phyloP scores from a whole-genome alignment of 345 rosid species.

The Anastatica hierochuntica region DNA sequence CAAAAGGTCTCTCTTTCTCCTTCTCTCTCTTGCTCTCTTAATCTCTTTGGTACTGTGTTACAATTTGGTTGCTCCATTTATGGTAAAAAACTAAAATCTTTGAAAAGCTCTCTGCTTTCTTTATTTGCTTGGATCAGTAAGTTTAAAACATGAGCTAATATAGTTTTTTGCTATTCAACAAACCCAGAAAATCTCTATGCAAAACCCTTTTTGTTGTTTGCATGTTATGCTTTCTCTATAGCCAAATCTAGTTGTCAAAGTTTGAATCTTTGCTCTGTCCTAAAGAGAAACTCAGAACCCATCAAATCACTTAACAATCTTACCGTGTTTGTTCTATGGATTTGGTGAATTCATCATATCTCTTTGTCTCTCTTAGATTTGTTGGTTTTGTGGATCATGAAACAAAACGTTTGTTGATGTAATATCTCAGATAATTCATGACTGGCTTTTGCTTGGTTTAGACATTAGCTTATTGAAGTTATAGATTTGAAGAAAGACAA shows the following conservation, averaged over 20 bases:
- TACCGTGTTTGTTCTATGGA: neutral
- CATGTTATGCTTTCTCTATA: slow-evolving; percentile 12
- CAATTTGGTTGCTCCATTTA: slow-evolving; percentile 12
- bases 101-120: too few species aligned
- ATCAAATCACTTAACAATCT: neutral
- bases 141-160: neutral
- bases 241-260: neutral
- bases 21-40: slow-evolving; percentile 1
- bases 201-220: slow-evolving; percentile 12
- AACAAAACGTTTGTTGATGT: neutral
- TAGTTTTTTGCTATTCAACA: too few species aligned
- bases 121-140: slow-evolving; percentile 13
- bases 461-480: neutral
- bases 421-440: neutral
- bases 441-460: slow-evolving; percentile 13
- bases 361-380: slow-evolving; percentile 1
- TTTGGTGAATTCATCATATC: neutral
- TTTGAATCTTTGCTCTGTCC: neutral
- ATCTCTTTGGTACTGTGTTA: slow-evolving; percentile 10
- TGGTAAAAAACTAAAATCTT: too few species aligned
- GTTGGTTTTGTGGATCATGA: slow-evolving; percentile 9
- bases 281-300: neutral
- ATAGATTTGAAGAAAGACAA: slow-evolving; percentile 14
- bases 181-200: neutral
- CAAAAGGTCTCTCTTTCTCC: slow-evolving; percentile 15